phyloP scores from a whole-genome alignment of 2,329 filamentous ascomycete genomes.

The Hypocreales sp. region DNA sequence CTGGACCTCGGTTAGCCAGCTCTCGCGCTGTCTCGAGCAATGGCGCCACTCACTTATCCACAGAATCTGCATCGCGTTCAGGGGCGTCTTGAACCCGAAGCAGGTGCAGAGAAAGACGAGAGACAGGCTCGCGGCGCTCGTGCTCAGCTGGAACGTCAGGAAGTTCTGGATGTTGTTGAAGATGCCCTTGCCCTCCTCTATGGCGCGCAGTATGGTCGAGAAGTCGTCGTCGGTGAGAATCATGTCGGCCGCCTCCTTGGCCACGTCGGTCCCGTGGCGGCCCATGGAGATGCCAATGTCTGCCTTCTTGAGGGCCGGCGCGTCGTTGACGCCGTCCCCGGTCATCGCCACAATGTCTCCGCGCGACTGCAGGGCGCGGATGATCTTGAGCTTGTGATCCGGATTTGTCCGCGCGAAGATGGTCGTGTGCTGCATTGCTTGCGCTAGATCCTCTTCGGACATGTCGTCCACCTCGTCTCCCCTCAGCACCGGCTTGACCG shows the following conservation, averaged over 20 bases:
- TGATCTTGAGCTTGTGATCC: constrained; percentile 97
- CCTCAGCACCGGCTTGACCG: constrained; percentile 57
- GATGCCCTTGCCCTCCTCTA: constrained; percentile 97
- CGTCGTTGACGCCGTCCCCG: constrained; percentile 94
- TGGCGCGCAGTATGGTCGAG: constrained; percentile 81
- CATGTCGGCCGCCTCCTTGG: constrained; percentile 93
- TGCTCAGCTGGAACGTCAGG: constrained; percentile 94
- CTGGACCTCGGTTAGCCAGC: constrained; percentile 40
- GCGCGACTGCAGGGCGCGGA: constrained; percentile 75
- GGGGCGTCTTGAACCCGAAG: constrained; percentile 82
- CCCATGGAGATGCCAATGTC: constrained; percentile 99
- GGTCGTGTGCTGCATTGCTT: constrained; percentile 74
- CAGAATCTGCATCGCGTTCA: constrained; percentile 98
- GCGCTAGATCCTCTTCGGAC: constrained; percentile 69
- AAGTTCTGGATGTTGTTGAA: constrained; percentile 99
- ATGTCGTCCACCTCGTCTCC: constrained; percentile 91
- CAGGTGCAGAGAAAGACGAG: constrained; percentile 86
- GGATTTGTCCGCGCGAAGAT: constrained; percentile 95
- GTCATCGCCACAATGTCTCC: constrained; percentile 99
- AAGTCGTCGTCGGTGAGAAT: constrained; percentile 83
- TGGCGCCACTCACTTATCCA: constrained; percentile 87
- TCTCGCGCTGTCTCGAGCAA: too few relatives aligned
- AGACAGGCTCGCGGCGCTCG: constrained; percentile 82
- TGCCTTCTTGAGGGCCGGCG: constrained; percentile 87
- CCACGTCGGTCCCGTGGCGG: constrained; percentile 84